Conservation (phyloP, 75 land plant species). For the Picea glauca region DNA sequence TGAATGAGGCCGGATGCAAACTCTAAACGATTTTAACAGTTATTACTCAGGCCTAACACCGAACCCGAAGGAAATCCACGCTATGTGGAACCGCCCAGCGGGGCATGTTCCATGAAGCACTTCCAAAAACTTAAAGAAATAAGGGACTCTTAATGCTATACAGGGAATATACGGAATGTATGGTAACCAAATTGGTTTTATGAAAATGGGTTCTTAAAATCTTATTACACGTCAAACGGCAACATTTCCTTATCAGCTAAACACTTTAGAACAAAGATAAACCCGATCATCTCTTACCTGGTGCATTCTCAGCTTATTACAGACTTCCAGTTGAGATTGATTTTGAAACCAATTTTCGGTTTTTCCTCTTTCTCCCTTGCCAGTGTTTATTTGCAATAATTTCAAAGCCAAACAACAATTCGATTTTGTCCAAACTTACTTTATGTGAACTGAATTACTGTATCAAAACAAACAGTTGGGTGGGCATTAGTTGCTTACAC, state of each 20-base stretch:
- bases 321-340: background rate
- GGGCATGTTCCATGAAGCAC: no score
- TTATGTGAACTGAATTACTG: background rate
- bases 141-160: background rate
- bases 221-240: background rate
- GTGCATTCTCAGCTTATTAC: background rate
- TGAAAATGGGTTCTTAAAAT: background rate
- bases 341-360: no score
- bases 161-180: background rate
- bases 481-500: background rate
- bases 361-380: no score
- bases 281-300: background rate
- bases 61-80: no score
- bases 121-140: no score
- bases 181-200: background rate
- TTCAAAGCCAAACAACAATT: background rate
- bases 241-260: background rate
- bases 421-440: background rate
- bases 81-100: no score
- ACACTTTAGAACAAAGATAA: background rate
- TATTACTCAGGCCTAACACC: no score
- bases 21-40: no score
- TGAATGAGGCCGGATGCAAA: no score
- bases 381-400: no score
- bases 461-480: no score